Base-by-base conservation (phyloP, 2,329 filamentous ascomycete species). In the Sarocladium oryzae region DNA sequence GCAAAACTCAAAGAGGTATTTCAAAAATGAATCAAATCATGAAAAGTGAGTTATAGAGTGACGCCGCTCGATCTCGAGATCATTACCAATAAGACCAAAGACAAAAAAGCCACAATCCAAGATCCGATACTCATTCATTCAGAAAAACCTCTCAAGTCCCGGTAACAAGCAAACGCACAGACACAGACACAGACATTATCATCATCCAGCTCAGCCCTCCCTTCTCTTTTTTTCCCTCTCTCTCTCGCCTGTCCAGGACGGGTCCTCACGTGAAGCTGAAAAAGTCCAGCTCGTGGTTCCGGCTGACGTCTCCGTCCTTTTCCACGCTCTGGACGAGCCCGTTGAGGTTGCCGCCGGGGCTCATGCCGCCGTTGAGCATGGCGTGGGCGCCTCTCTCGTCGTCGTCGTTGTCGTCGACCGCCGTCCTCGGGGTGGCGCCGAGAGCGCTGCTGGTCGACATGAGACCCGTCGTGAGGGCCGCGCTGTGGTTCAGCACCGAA, bases 201-300 rank as follows among this genome's bases (percentile, higher is more conserved):
- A n/a, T n/a, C n/a, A n/a, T n/a, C n/a, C n/a, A n/a, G n/a, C n/a
- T n/a, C n/a, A n/a, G n/a, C n/a, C n/a, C n/a, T n/a, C n/a, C n/a
- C n/a, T n/a, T n/a, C n/a, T n/a, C n/a, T n/a, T n/a, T n/a, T n/a
- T n/a, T n/a, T n/a, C n/a, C n/a, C n/a, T n/a, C n/a, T n/a, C n/a
- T n/a, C n/a, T n/a, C n/a, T n/a, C n/a, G n/a, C n/a, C 33, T 36
- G 33, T 36, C 28, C 7, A 30, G 28, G 28, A 30, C 28, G 13
- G 7, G 13, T 30, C 28, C 10, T 33, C 32, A 53, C 13, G 50
- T 51, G 28, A 72, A 65, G 51, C 62, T 66, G 45, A 71, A 67
- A 56, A 71, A 72, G 53, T 71, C 69, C 55, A 72, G 56, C 50
- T 70, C 63, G 41, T 66, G 63, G 48, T 69, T 69, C 54, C 66